Evolutionary conservation across 2,329 filamentous ascomycete genomes (phyloP).

Genomic region (Teratosphaeria epicoccoides): DNA sequence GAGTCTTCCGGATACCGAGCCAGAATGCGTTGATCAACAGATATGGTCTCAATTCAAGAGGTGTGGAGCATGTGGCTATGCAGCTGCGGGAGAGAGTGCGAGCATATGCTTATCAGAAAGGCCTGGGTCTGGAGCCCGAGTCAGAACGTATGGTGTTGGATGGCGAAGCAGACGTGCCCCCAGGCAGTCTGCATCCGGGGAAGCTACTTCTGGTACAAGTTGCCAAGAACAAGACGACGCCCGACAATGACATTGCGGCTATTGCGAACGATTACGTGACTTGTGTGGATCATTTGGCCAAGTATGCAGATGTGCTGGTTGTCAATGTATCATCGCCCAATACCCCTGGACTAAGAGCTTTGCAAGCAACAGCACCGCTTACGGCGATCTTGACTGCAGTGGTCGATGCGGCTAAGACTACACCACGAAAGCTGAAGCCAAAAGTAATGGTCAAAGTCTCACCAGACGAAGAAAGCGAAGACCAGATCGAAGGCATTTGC

Average conservation of each 20-base stretch:
- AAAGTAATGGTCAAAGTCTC: conserved; percentile 97
- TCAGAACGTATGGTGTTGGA: conserved; percentile 65
- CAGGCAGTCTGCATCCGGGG: conserved; percentile 67
- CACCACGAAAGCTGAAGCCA: conserved; percentile 61
- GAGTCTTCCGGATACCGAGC: conserved; percentile 75
- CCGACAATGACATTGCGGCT: conserved; percentile 72
- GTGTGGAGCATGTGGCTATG: conserved; percentile 76
- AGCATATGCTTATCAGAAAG: conserved; percentile 60
- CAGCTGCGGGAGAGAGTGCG: conserved; percentile 67
- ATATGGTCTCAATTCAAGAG: conserved; percentile 87
- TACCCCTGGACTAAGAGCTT: conserved; percentile 76
- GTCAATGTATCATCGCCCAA: conserved; percentile 98
- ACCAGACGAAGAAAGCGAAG: conserved; percentile 79
- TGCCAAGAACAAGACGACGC: conserved; percentile 91
- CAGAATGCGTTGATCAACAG: conserved; percentile 88
- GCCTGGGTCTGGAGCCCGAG: conserved; percentile 51
- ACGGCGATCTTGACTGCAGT: conserved; percentile 72
- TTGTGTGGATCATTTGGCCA: conserved; percentile 71
- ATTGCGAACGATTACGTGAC: conserved; percentile 75
- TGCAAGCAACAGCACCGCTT: conserved; percentile 76
- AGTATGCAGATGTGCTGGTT: conserved; percentile 89
- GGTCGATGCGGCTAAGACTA: conserved; percentile 61
- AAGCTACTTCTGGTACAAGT: conserved; percentile 81
- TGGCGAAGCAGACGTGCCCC: conserved; percentile 64
- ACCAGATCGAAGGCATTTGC: conserved; percentile 79